A percentile compares a stretch with the other conserved stretches of the same genome.
Evolutionary conservation across 768 basidiomycete species (phyloP).

Genomic region (Hortiboletus flavorubellus): DNA sequence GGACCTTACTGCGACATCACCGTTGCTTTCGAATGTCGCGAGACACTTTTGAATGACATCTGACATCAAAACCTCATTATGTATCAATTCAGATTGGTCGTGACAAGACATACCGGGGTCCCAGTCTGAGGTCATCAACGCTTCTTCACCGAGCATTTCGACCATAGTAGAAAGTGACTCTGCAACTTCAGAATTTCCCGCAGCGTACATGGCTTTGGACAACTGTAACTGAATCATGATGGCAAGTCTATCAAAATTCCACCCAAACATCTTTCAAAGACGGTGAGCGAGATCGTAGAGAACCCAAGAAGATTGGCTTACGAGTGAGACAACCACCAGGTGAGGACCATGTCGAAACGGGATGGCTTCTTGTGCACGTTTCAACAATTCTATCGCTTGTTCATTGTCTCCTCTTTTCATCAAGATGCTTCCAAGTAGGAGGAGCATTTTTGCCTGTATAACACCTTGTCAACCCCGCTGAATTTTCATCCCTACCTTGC

Average conservation of each 20-base stretch:
- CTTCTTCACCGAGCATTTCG: not conserved
- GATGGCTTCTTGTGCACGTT: no score
- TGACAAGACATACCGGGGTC: not conserved
- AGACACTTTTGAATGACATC: not conserved
- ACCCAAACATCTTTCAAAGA: conserved; percentile 6
- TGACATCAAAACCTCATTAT: no score
- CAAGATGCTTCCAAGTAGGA: not conserved
- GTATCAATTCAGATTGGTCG: no score
- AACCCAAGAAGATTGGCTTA: not conserved
- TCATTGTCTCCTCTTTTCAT: not conserved
- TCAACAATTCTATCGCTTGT: no score
- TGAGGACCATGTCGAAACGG: not conserved
- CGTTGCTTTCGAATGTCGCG: not conserved
- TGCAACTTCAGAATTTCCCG: not conserved
- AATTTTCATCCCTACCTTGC: not conserved
- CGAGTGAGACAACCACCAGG: not conserved
- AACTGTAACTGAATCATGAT: not conserved
- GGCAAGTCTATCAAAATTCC: conserved; percentile 11
- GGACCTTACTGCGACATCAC: not conserved
- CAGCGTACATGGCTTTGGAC: not conserved
- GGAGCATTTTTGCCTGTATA: not conserved
- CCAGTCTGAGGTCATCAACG: not conserved
- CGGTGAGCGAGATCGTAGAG: not conserved
- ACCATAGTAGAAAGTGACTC: not conserved
- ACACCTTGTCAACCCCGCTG: not conserved